phyloP scores from a whole-genome alignment of 2,329 filamentous ascomycete genomes.

The Falciphora oryzae region DNA sequence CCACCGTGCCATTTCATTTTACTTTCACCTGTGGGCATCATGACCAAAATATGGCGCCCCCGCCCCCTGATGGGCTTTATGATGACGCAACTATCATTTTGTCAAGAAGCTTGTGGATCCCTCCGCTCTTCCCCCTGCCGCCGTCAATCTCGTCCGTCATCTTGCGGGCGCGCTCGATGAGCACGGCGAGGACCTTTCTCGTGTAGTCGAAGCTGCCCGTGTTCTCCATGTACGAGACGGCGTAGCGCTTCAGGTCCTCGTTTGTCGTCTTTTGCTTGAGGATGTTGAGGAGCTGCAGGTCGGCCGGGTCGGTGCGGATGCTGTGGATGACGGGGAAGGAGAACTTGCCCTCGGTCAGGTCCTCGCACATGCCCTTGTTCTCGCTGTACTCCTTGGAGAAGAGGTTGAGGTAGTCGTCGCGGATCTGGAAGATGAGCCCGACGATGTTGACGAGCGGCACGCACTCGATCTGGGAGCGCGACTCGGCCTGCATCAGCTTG shows the following conservation, averaged over 20 bases:
- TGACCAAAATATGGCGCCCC: no score
- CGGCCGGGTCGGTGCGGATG: constrained; percentile 69
- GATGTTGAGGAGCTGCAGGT: constrained; percentile 83
- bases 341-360: constrained; percentile 95
- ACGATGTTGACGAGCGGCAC: constrained; percentile 79
- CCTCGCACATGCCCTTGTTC: constrained; percentile 93
- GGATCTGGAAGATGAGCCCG: constrained; percentile 83
- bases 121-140: constrained; percentile 47
- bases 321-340: constrained; percentile 93
- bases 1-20: no score
- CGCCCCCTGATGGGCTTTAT: neutral
- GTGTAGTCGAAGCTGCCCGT: constrained; percentile 90
- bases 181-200: constrained; percentile 55
- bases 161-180: constrained; percentile 58
- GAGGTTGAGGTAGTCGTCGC: constrained; percentile 92
- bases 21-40: no score
- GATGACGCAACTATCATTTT: constrained; percentile 45
- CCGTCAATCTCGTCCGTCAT: constrained; percentile 61
- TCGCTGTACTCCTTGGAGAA: constrained; percentile 66
- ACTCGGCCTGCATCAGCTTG: constrained; percentile 82
- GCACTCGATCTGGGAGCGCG: constrained; percentile 54
- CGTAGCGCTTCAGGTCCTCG: constrained; percentile 85
- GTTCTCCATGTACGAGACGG: constrained; percentile 82
- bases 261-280: constrained; percentile 84
- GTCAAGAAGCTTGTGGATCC: constrained; percentile 62